Percentiles rank a stretch among this genome's conserved stretches.
These are phyloP conservation scores for Aspergillus luchuensis DNA, from an alignment of 2,329 filamentous ascomycete genomes.

Conservation along the genomic window DNA sequence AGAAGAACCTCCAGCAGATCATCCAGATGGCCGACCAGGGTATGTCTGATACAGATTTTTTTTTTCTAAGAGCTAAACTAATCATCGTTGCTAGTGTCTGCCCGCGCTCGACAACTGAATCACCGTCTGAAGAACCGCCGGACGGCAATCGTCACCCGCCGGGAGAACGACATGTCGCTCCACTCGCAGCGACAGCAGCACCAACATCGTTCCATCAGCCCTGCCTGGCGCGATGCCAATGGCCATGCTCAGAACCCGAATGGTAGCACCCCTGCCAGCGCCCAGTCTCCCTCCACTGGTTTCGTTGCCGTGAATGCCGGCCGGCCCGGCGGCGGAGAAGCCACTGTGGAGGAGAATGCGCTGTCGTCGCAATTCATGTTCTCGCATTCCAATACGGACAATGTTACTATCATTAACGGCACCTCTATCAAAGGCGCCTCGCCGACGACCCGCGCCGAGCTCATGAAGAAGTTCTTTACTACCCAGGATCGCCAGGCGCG, in stretches of 20 bases:
- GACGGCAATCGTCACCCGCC: slow-evolving; percentile 68
- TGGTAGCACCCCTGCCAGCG: slow-evolving; percentile 33
- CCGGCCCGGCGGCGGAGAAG: slow-evolving; percentile 44
- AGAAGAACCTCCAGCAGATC: slow-evolving; percentile 73
- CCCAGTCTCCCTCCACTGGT: slow-evolving; percentile 52
- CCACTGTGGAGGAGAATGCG: slow-evolving; percentile 32
- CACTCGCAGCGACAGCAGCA: slow-evolving; percentile 30
- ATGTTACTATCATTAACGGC: slow-evolving; percentile 52
- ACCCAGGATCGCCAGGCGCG: slow-evolving; percentile 56
- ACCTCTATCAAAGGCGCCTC: slow-evolving; percentile 56
- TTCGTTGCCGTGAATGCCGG: slow-evolving; percentile 63
- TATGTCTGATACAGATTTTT: slow-evolving; percentile 31
- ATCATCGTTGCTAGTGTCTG: slow-evolving; percentile 55
- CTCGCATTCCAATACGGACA: slow-evolving; percentile 46
- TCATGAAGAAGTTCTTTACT: slow-evolving; percentile 65
- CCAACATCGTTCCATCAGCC: slow-evolving; percentile 36
- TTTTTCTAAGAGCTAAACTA: background rate
- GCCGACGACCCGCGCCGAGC: slow-evolving; percentile 58
- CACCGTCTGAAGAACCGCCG: slow-evolving; percentile 76
- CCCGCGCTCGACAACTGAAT: slow-evolving; percentile 74
- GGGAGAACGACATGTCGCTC: slow-evolving; percentile 49
- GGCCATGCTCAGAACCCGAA: slow-evolving; percentile 29
- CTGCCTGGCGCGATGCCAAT: slow-evolving; percentile 42
- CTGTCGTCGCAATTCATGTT: slow-evolving; percentile 43
- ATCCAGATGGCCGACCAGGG: slow-evolving; percentile 80